phyloP scores from a whole-genome alignment of 1,139 yeast species.

The Pichia sp. region DNA sequence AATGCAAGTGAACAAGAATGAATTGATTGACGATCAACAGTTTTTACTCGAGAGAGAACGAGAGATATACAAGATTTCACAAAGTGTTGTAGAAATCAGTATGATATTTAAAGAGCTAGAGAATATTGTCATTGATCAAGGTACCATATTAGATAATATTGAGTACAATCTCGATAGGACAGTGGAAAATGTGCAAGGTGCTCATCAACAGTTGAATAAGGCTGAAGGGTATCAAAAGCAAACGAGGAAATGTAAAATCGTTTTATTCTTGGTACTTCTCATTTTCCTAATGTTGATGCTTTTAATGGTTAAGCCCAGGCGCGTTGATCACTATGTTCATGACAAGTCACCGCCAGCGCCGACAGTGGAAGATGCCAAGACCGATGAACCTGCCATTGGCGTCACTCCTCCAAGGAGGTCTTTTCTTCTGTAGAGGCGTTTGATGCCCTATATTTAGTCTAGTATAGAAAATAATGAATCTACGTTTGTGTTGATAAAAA shows the following conservation, averaged over 20 bases:
- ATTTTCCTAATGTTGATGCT: conserved; percentile 68
- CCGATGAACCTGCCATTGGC: no score
- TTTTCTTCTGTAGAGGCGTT: no score
- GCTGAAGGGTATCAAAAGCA: conserved; percentile 82
- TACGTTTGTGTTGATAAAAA: neutral
- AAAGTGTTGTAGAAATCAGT: conserved; percentile 88
- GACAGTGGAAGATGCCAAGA: no score
- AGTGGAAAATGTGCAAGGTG: conserved; percentile 63
- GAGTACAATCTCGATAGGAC: conserved; percentile 86
- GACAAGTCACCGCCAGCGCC: no score
- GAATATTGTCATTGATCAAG: conserved; percentile 88
- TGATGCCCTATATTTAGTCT: no score
- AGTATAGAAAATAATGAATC: neutral
- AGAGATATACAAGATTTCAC: conserved; percentile 85
- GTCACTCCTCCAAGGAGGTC: no score
- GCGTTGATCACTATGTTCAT: conserved; percentile 16
- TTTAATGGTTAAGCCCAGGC: conserved; percentile 58
- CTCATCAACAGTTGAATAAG: conserved; percentile 67
- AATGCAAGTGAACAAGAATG: conserved; percentile 30
- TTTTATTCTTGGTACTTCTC: conserved; percentile 60
- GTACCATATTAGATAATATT: conserved; percentile 84
- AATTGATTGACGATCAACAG: conserved; percentile 21
- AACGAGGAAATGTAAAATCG: conserved; percentile 86
- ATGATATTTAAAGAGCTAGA: conserved; percentile 94
- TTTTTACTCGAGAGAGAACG: conserved; percentile 68